phyloP scores from a whole-genome alignment of 495 filamentous ascomycete species.

The Aspergillus asperescens region DNA sequence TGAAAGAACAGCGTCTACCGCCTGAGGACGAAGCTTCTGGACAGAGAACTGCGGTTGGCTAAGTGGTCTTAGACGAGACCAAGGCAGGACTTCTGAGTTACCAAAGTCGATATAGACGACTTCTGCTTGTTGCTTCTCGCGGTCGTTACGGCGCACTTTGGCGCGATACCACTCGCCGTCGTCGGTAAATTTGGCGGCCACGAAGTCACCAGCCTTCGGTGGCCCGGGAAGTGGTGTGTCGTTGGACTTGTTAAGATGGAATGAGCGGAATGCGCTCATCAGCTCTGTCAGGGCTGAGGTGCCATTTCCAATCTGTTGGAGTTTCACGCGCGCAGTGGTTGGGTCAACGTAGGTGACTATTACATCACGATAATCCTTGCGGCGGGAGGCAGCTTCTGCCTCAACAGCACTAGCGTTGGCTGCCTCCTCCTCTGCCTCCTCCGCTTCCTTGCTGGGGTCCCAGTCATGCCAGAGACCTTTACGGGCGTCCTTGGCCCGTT shows the following conservation, averaged over 20 bases:
- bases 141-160: slow-evolving; percentile 84
- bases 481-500: slow-evolving; percentile 76
- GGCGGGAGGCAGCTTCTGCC: slow-evolving; percentile 48
- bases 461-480: slow-evolving; percentile 92
- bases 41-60: slow-evolving; percentile 68
- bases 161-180: slow-evolving; percentile 95
- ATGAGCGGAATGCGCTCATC: slow-evolving; percentile 82
- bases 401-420: slow-evolving; percentile 47
- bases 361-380: slow-evolving; percentile 86
- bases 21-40: slow-evolving; percentile 79
- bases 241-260: slow-evolving; percentile 74
- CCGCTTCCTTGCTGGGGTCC: slow-evolving; percentile 74
- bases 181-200: slow-evolving; percentile 80
- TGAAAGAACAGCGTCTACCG: slow-evolving; percentile 79
- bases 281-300: slow-evolving; percentile 75
- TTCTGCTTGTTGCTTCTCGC: slow-evolving; percentile 78
- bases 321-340: slow-evolving; percentile 65
- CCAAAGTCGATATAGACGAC: slow-evolving; percentile 95
- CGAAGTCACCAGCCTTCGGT: slow-evolving; percentile 86
- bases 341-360: slow-evolving; percentile 83
- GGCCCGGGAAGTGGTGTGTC: slow-evolving; percentile 62
- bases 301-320: slow-evolving; percentile 80
- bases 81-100: slow-evolving; percentile 82
- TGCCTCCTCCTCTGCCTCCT: slow-evolving; percentile 45
- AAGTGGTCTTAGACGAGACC: slow-evolving; percentile 74